Base-by-base conservation (phyloP, 208 protist species). In the Trypanosoma mega region DNA sequence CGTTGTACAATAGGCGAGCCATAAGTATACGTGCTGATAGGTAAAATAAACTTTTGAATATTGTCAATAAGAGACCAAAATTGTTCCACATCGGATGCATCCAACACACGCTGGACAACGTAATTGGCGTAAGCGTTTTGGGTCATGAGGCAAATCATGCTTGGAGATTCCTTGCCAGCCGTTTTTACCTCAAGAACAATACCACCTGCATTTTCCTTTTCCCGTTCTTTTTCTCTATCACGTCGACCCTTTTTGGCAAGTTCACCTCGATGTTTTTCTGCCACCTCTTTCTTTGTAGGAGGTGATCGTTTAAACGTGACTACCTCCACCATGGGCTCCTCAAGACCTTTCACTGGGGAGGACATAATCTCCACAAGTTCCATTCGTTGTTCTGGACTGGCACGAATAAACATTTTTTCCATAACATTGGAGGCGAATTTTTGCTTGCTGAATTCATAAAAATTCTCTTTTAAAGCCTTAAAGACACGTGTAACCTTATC, bases 381-480 rank as follows among this genome's bases (percentile, higher is more conserved):
- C 52, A 82, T 84, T 49, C 95, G 77, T 33, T 98, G 87, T n/a
- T 49, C 30, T 14, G 74, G 62, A 16, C 47, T 80, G 3, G 82
- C 90, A 49, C 87, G 80, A 47, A 87, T 80, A 66, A 97, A 94
- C 45, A 97, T 93, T 73, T 99, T 99, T 68, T 99, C 98, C 67
- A 99, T 96, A 21, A 99, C 98, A 72, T 99, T 99, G 18, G 91
- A 98, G 36, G 98, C 98, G 77, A 98, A 99, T 71, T 99, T 99
- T 78, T 99, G 98, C 72, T 96, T 83, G 66, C 85, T 89, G 63
- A 86, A 79, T 57, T 80, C 59, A 56, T 82, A 96, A 68, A 94
- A 94, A 61, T 94, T 73, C 9, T 59, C 70, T 56, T 87, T 79
- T 27, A 93, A 64, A 4, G 75, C 83, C 0, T 62, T 58, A 64